A percentile compares a stretch with the other conserved stretches of the same genome.
These are phyloP conservation scores for Annulohypoxylon moriforme DNA, from an alignment of 495 filamentous ascomycete species.

Conservation along the genomic window DNA sequence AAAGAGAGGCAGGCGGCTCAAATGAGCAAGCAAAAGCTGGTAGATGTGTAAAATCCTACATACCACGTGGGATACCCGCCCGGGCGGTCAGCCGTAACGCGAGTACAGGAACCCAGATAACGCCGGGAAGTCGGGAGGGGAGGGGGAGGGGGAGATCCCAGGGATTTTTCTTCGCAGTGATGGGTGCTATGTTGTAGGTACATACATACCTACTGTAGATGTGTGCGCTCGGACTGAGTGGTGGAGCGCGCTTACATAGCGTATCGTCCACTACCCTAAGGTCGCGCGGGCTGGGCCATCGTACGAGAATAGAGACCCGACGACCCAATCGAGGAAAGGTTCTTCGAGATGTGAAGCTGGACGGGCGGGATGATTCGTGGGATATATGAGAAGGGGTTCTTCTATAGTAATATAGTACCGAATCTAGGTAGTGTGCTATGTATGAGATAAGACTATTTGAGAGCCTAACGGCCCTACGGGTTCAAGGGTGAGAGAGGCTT, in stretches of 20 bases:
- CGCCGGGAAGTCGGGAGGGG: constrained; percentile 14
- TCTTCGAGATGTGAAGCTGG: neutral
- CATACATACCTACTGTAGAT: too few relatives aligned
- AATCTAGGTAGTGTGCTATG: neutral
- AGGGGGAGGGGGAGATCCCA: neutral
- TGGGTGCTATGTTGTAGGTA: too few relatives aligned
- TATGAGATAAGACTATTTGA: constrained; percentile 18
- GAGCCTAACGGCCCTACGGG: constrained; percentile 2
- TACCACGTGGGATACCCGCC: constrained; percentile 40
- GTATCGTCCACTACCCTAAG: neutral
- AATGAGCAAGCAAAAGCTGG: constrained; percentile 7
- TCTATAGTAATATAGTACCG: neutral
- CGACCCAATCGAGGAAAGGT: constrained; percentile 15
- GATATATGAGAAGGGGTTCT: constrained; percentile 8
- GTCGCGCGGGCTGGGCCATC: constrained; percentile 4
- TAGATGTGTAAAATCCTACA: constrained; percentile 1
- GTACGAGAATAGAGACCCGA: constrained; percentile 7
- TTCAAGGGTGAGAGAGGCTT: neutral
- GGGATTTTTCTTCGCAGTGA: too few relatives aligned
- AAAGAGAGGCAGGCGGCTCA: neutral
- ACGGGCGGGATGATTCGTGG: neutral
- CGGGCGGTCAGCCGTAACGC: constrained; percentile 30
- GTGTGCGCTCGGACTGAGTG: constrained; percentile 11
- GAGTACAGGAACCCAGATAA: constrained; percentile 15
- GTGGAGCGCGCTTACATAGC: constrained; percentile 11